Evolutionary conservation across 2,329 filamentous ascomycete genomes (phyloP).

Genomic region (Metarhizium rileyi): DNA sequence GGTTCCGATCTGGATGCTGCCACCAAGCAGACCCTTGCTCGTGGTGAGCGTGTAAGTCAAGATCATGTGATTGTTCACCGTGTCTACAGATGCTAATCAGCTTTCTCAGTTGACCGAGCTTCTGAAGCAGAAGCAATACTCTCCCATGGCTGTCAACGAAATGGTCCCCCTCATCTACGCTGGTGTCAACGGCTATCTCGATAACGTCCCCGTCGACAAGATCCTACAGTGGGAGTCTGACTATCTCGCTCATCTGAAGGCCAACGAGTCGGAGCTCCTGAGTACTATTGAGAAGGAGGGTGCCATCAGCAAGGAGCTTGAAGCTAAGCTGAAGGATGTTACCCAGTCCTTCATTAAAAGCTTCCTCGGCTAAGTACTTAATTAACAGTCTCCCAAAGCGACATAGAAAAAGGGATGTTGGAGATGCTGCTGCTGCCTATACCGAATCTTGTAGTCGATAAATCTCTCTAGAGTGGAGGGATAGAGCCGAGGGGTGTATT

Average conservation of each 20-base stretch:
- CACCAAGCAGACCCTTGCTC: conserved; percentile 95
- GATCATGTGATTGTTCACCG: not conserved
- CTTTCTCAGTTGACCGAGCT: conserved; percentile 70
- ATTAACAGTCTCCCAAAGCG: conserved; percentile 19
- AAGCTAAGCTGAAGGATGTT: conserved; percentile 71
- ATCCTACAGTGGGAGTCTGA: conserved; percentile 90
- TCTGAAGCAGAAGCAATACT: conserved; percentile 99
- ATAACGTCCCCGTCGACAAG: conserved; percentile 80
- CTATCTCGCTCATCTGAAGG: conserved; percentile 86
- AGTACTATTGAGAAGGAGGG: conserved; percentile 91
- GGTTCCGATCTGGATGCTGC: conserved; percentile 98
- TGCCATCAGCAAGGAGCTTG: conserved; percentile 87
- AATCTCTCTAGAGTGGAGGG: conserved; percentile 34
- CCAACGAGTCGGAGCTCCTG: conserved; percentile 77
- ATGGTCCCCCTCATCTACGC: conserved; percentile 99
- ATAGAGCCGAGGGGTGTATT: conserved; percentile 34
- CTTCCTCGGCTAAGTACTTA: conserved; percentile 54
- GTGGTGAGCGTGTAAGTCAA: conserved; percentile 85
- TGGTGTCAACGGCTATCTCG: conserved; percentile 96
- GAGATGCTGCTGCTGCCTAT: conserved; percentile 39
- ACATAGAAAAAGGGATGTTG: conserved; percentile 22
- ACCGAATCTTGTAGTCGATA: conserved; percentile 34
- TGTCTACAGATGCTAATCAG: conserved; percentile 9
- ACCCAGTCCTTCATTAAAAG: conserved; percentile 82
- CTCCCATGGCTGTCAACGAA: conserved; percentile 96